These are phyloP conservation scores for Oryza officinalis DNA, from an alignment of 176 grass and related monocot genomes.

Conservation along the genomic window DNA sequence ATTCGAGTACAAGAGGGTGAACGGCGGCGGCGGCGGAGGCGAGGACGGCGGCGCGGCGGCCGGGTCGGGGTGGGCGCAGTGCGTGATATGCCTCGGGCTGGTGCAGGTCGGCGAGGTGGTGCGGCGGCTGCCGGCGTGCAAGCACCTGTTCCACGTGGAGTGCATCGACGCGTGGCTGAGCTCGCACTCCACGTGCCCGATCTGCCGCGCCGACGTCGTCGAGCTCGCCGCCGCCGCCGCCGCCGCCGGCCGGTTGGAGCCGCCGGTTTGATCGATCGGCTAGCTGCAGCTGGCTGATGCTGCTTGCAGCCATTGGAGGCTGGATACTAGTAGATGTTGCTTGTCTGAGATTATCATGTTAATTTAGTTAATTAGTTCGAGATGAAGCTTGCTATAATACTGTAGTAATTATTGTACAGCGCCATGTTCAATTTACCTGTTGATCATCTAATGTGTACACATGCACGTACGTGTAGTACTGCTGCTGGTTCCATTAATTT, in stretches of 20 bases:
- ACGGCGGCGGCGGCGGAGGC: background rate
- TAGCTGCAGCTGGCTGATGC: background rate
- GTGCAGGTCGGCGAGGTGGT: conserved; percentile 48
- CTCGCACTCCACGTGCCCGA: conserved; percentile 42
- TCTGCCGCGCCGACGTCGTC: conserved; percentile 42
- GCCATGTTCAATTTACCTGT: too few relatives aligned
- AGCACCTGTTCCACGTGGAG: conserved; percentile 44
- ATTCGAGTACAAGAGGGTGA: conserved; percentile 46
- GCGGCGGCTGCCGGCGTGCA: conserved; percentile 43
- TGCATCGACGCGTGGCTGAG: conserved; percentile 43
- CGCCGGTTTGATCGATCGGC: conserved; percentile 20
- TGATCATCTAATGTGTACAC: background rate
- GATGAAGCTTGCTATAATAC: background rate
- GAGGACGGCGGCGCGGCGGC: background rate
- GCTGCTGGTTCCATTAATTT: background rate
- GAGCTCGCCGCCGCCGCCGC: background rate
- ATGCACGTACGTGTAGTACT: background rate
- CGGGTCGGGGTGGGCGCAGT: conserved; percentile 46
- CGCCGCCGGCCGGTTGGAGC: background rate
- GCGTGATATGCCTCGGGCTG: conserved; percentile 51
- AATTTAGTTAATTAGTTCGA: background rate
- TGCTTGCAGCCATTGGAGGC: background rate
- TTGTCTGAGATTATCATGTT: background rate
- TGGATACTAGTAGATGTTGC: background rate
- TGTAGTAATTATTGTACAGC: background rate